Evolutionary conservation across 2,329 filamentous ascomycete genomes (phyloP), one percentile per base, ranked within the genome.

Genomic region (Pseudogymnoascus sp.): DNA sequence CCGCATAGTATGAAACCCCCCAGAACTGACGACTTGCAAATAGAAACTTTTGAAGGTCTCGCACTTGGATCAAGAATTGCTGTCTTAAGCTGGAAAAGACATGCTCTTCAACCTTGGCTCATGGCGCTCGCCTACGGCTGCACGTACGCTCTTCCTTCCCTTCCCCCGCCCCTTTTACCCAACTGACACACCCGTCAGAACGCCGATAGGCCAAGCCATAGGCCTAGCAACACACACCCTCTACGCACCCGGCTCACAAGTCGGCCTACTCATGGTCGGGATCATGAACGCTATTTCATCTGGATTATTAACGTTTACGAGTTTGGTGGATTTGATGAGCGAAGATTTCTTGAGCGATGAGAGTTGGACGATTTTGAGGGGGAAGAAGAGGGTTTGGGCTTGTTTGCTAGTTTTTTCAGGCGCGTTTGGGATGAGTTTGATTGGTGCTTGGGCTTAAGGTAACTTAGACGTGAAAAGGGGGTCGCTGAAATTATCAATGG

Each of bases 201-300:
- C 90, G 0, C 90, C 90, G 0, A 77, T 92, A 15, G 90, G 90
- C 8, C 90, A 93, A 71, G 89, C 89, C 3, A 88, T 94, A 59
- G 90, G 90, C 0, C 79, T 94, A 15, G 77, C 87, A 5, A 80
- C 92, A 13, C 89, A 92, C 73, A 84, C 84, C 39, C 77, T 92
- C 66, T 94, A 93, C 74, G 89, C 91, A 65, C 90, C 90, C 1
- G 80, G 83, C 67, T 90, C 87, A 69, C 82, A 90, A 72, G 83
- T 85, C 0, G 90, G 90, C 0, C 75, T 94, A 51, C 77, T 94
- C 33, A 86, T 92, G 74, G 90, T 93, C 6, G 90, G 90, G n/a
- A 84, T 91, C 70, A 93, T 92, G 80, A 93, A 94, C 68, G 89
- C 90, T 41, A 87, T 94, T 59, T 91, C 88, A 10, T 86, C 87